Percentiles rank a stretch among this genome's conserved stretches.
Conservation (phyloP, 2,329 filamentous ascomycete species). For the Fusarium sp. region DNA sequence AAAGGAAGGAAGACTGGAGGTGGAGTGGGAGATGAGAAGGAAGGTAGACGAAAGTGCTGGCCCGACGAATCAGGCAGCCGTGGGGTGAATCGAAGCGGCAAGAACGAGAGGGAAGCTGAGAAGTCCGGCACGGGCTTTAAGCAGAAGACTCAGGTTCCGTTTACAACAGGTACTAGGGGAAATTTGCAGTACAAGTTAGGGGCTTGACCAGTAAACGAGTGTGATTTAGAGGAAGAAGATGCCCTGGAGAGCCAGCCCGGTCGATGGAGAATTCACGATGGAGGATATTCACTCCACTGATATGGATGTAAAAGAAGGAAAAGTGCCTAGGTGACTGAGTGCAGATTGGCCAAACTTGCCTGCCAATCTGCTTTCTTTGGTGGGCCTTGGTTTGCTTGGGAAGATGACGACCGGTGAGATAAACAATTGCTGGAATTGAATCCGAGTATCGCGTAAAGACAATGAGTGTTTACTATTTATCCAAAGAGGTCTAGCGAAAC, state of each 20-base stretch:
- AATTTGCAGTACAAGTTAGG: background rate
- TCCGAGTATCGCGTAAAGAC: background rate
- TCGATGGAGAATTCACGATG: background rate
- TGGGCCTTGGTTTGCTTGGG: background rate
- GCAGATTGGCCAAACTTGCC: background rate
- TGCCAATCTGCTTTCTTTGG: background rate
- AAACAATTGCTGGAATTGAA: background rate
- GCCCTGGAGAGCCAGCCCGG: background rate
- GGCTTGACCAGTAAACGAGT: background rate
- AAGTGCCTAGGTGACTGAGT: background rate
- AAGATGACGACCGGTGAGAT: background rate
- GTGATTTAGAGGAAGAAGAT: background rate
- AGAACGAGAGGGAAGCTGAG: background rate
- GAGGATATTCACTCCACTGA: background rate
- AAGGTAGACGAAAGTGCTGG: background rate
- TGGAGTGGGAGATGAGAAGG: background rate
- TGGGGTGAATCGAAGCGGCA: background rate
- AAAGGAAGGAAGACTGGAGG: background rate
- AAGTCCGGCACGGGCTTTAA: background rate
- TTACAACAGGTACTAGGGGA: background rate
- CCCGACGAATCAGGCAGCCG: constrained; percentile 1
- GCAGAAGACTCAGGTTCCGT: background rate
- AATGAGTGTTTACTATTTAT: background rate
- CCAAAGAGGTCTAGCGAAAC: background rate
- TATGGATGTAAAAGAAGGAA: too few species aligned